Base-by-base conservation (phyloP, 192 early-diverging fungal species). In the Mortierella hygrophila region DNA sequence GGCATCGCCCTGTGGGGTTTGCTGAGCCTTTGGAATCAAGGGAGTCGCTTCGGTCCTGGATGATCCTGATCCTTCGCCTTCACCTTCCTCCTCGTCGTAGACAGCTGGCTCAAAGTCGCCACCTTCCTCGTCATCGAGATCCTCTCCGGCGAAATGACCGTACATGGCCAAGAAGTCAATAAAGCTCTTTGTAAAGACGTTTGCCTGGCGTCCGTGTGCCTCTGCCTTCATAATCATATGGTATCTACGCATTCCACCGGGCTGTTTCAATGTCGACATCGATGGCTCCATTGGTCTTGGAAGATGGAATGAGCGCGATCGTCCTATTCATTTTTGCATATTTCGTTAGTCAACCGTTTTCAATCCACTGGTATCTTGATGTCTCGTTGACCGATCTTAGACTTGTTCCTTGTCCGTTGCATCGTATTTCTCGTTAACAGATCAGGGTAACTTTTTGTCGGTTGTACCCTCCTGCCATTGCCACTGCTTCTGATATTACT, bases 61-160 rank as follows among this genome's bases (percentile, higher is more conserved):
- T 73, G 75, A 40, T 41, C 76, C 76, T 23, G 84, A 68, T 40
- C 68, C 79, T 15, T 78, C 77, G 0, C 44, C 55, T 16, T 80
- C 89, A 38, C 52, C 52, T 23, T 82, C 92, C 18, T 88, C 85
- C 15, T 91, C 91, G 21, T 92, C 96, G 70, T 86, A 80, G 21
- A 68, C 77, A 23, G 55, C 75, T 38, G 76, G 68, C 40, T 78
- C 84, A 78, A 81, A 80, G 41, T 86, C 84, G n/a, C 83, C 83
- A 10, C 83, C 83, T 82, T 94, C 94, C 74, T 96, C 95, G 44
- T 95, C 95, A 26, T 95, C 96, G 74, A 95, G 93, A 74, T 97
- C 96, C 86, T 97, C 98, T 63, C 97, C 98, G 41, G 96, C 98
- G 91, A 97, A 99, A 83, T 96, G 97, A 68, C 97, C 97, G 75